These are phyloP conservation scores for Rhizopogon rudus DNA, from an alignment of 768 basidiomycete species.

Conservation along the genomic window DNA sequence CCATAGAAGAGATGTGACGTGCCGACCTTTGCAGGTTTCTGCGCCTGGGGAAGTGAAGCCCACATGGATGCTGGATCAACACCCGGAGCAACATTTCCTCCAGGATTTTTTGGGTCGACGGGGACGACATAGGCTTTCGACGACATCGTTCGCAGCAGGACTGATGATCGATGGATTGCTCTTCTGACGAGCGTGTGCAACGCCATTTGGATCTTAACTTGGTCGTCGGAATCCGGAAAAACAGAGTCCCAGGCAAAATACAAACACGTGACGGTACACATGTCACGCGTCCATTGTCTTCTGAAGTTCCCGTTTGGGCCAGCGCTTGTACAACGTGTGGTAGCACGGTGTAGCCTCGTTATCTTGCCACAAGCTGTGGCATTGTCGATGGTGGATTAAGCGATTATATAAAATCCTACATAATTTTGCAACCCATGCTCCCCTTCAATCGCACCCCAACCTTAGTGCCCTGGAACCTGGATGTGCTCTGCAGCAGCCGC, in stretches of 20 bases:
- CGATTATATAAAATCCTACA: background rate
- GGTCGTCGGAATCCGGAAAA: constrained; percentile 1
- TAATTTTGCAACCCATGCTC: background rate
- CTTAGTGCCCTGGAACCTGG: background rate
- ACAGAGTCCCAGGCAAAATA: background rate
- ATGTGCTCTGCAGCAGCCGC: background rate
- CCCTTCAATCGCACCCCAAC: background rate
- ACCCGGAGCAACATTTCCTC: constrained; percentile 24
- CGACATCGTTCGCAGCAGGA: constrained; percentile 39
- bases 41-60: constrained; percentile 40
- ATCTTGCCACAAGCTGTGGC: too few species aligned
- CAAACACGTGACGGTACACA: background rate
- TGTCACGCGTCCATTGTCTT: background rate
- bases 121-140: constrained; percentile 55
- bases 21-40: constrained; percentile 55
- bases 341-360: background rate
- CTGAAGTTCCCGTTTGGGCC: background rate
- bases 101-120: constrained; percentile 41
- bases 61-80: constrained; percentile 49
- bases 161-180: constrained; percentile 15
- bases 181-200: constrained; percentile 13
- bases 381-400: background rate
- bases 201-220: constrained; percentile 15
- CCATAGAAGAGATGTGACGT: constrained; percentile 64
- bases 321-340: constrained; percentile 3